Conservation (phyloP, 768 basidiomycete genomes). For the Chalciporus piperatus region DNA sequence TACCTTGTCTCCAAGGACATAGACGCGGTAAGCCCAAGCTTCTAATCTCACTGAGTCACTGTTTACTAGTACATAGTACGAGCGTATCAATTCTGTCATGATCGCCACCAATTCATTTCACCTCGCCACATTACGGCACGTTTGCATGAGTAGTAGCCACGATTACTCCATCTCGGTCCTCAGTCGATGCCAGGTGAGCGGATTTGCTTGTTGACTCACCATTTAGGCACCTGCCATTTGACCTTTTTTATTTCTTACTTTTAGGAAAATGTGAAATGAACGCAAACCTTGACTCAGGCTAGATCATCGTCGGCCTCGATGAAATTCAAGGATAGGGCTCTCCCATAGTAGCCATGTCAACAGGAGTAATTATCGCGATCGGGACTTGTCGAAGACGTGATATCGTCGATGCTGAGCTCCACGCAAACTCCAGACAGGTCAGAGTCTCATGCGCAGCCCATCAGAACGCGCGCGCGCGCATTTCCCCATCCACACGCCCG, state of each 20-base stretch:
- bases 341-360: conserved; percentile 20
- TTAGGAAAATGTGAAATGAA: neutral
- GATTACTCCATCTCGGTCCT: neutral
- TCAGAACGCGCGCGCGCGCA: conserved; percentile 2
- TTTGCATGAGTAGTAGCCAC: neutral
- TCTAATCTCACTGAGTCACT: neutral
- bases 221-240: neutral
- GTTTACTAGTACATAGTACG: no score
- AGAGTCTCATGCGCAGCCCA: conserved; percentile 7
- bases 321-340: neutral
- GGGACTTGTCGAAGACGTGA: neutral
- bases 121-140: conserved; percentile 4
- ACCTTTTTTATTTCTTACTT: neutral
- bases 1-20: neutral
- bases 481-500: conserved; percentile 1
- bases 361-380: conserved; percentile 3
- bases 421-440: conserved; percentile 5
- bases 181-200: neutral
- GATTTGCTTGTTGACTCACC: neutral
- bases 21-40: neutral
- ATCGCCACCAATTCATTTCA: conserved; percentile 14
- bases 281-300: neutral
- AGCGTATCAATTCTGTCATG: neutral
- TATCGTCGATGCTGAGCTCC: conserved; percentile 3
- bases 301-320: neutral